Evolutionary conservation across 2,329 filamentous ascomycete species (phyloP).

Genomic region (Monosporascus sp.): DNA sequence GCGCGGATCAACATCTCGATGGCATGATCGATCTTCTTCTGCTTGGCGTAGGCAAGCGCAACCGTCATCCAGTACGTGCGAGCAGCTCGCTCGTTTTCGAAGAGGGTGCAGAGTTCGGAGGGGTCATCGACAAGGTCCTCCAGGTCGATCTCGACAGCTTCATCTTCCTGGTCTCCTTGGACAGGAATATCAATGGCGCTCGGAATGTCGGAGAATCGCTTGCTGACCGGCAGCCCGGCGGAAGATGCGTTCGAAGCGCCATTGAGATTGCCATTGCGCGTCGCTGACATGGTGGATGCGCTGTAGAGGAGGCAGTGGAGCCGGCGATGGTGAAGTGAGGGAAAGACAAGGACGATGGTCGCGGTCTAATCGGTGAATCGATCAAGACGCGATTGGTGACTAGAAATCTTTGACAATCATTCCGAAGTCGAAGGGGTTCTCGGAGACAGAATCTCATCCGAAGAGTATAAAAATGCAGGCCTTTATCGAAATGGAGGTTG

Average conservation of each 20-base stretch:
- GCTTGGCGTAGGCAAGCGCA: constrained; percentile 91
- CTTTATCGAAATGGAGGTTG: neutral
- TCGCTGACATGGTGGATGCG: constrained; percentile 33
- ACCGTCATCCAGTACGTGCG: constrained; percentile 98
- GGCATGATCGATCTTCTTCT: constrained; percentile 83
- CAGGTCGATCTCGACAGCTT: constrained; percentile 87
- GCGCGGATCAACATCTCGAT: constrained; percentile 71
- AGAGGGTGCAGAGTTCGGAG: constrained; percentile 87
- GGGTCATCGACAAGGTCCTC: constrained; percentile 89
- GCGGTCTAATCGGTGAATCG: neutral
- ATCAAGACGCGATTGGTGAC: neutral
- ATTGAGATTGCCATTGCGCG: constrained; percentile 40
- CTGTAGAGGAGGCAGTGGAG: constrained; percentile 8
- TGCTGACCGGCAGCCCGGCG: constrained; percentile 37
- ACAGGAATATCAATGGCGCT: constrained; percentile 62
- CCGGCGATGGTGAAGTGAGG: neutral
- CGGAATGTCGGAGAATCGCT: constrained; percentile 61
- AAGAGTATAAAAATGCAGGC: neutral
- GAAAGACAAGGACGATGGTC: neutral
- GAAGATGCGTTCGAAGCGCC: constrained; percentile 36
- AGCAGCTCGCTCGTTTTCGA: constrained; percentile 89
- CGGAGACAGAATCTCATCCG: neutral
- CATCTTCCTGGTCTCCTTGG: constrained; percentile 58
- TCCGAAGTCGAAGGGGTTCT: neutral
- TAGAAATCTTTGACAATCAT: neutral